phyloP scores from a whole-genome alignment of 2,329 filamentous ascomycete species.

The Leptodontidium sp. region DNA sequence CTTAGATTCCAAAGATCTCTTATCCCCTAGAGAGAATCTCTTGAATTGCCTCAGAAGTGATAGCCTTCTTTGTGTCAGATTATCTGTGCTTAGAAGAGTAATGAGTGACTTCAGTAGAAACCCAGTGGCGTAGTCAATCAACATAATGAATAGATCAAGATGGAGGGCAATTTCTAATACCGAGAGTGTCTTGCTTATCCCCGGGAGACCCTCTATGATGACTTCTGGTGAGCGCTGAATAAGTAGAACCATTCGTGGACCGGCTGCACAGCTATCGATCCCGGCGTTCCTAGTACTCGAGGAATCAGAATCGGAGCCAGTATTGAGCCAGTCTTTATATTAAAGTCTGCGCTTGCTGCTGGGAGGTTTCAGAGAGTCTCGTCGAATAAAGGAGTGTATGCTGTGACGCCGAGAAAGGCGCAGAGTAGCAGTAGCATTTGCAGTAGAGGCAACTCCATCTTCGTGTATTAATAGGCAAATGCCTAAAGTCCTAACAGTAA shows the following conservation, averaged over 20 bases:
- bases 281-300: constrained; percentile 86
- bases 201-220: neutral
- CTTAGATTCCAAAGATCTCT: constrained; percentile 16
- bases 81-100: neutral
- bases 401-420: constrained; percentile 34
- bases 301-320: constrained; percentile 88
- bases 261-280: constrained; percentile 65
- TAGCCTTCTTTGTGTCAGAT: constrained; percentile 2
- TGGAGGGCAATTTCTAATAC: constrained; percentile 12
- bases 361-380: constrained; percentile 76
- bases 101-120: constrained; percentile 4
- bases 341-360: constrained; percentile 76
- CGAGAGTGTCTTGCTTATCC: constrained; percentile 18
- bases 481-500: constrained; percentile 33
- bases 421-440: constrained; percentile 32
- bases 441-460: constrained; percentile 33
- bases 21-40: constrained; percentile 5
- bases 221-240: neutral
- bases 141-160: constrained; percentile 3
- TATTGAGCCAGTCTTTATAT: constrained; percentile 77
- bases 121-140: constrained; percentile 3
- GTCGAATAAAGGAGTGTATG: constrained; percentile 68
- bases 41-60: constrained; percentile 5
- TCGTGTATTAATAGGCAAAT: constrained; percentile 34
- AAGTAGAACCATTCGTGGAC: constrained; percentile 20